These are phyloP conservation scores for Xylaria intraflava DNA, from an alignment of 495 filamentous ascomycete genomes.

Conservation along the genomic window DNA sequence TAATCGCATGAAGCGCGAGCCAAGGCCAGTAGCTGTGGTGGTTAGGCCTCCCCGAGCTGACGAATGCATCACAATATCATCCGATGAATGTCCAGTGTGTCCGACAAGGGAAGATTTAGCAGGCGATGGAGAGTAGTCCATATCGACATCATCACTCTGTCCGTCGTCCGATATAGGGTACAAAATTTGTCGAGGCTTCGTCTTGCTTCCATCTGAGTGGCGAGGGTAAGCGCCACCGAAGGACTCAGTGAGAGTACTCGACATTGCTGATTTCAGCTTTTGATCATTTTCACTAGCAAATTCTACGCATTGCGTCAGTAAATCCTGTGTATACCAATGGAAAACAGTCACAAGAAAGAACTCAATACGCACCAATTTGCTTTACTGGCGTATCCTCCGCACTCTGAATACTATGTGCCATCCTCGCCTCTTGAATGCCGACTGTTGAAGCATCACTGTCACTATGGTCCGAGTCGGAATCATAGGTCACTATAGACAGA, in stretches of 20 bases:
- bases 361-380: slow-evolving; percentile 12
- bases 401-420: slow-evolving; percentile 6
- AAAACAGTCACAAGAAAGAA: neutral
- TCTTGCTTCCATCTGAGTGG: neutral
- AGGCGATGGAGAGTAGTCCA: neutral
- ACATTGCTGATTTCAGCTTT: neutral
- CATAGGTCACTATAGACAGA: slow-evolving; percentile 20
- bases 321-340: neutral
- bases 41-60: neutral
- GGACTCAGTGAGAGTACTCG: neutral
- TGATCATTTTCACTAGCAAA: slow-evolving; percentile 7
- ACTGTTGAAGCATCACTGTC: neutral
- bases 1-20: neutral
- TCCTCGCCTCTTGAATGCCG: neutral
- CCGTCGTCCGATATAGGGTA: neutral
- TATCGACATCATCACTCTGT: neutral
- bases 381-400: slow-evolving; percentile 1
- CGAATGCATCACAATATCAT: neutral
- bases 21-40: neutral
- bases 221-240: neutral
- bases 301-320: slow-evolving; percentile 13
- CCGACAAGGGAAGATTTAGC: slow-evolving; percentile 14
- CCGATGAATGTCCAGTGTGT: slow-evolving; percentile 23
- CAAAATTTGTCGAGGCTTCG: neutral
- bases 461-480: slow-evolving; percentile 4